Evolutionary conservation across 2,329 filamentous ascomycete genomes (phyloP), one percentile per base, ranked within the genome.

Genomic region (Monascus ruber): DNA sequence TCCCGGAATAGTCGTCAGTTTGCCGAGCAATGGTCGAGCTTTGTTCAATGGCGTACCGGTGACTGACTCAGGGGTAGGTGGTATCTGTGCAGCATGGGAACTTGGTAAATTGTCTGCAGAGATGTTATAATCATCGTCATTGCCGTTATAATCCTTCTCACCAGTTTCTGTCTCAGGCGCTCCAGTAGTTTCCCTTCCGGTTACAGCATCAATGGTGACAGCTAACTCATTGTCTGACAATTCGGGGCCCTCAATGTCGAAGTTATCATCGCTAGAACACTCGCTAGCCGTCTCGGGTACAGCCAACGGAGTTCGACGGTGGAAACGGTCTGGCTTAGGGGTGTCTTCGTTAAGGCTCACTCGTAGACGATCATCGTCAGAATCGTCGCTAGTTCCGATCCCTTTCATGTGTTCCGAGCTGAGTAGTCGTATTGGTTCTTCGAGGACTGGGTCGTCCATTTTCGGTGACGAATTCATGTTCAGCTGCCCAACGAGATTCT

Each of bases 1-100:
- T 9, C 76, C 77, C 0, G 72, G 52, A 0, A 79, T 71, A 0
- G 81, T 80, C 9, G 76, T 73, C 9, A 94, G 64, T 39, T 76
- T 74, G 5, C 83, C 86, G 2, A 86, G 69, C 2, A 64, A 47
- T 45, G 56, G 58, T 24, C 55, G 55, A 17, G 64, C 56, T 42
- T 62, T 61, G 63, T 63, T 33, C 2, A 6, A 7, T 50, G 45
- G 32, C 37, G 31, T 9, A 47, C 26, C 24, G 37, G 25, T 34
- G 43, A 38, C 28, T 40, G 38, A 34, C 40, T 42, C 37, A 26
- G 37, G 32, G 31, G 37, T 36, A 42, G 40, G 11, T 34, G 7
- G 11, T n/a, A 25, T 34, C 24, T 34, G 33, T 8, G 24, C 11
- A 10, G 24, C 6, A 8, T 5, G 5, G 28, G 33, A n/a, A 29